Base-by-base conservation (phyloP, 768 basidiomycete species). In the Lactarius akahatsu region DNA sequence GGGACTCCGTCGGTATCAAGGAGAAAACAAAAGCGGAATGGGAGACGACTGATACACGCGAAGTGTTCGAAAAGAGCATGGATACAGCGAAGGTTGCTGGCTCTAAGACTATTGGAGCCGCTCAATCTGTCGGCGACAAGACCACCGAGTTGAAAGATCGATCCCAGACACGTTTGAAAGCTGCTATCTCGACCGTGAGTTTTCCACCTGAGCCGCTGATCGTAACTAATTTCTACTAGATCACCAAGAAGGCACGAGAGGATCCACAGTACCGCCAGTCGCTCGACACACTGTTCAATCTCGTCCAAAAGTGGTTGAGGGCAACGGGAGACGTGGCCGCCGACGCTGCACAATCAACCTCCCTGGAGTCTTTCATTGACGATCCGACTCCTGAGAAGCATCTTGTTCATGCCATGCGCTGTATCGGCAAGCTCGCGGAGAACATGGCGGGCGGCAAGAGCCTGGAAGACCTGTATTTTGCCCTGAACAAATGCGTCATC, bases 311-410 rank as follows among this genome's bases (percentile, higher is more conserved):
- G 65, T 87, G 89, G 74, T 71, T 89, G 38, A 78, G 83, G 64
- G 75, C 77, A 45, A 78, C 82, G 0, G 77, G 87, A 40, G 83
- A 87, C 57, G 77, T 80, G 0, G 82, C 82, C 0, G 76, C 82
- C 2, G 79, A 78, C 59, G 75, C 80, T 50, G 79, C 82, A 63
- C 73, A 79, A 50, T 70, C 74, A 1, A 76, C 80, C 30, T 82
- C 83, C 0, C 78, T 91, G 41, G 79, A 82, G 16, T 79, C 79
- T 2, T 82, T 90, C 72, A 79, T 90, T 62, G 73, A 82, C 10
- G 89, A 91, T 59, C 82, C 86, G 20, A 85, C 87, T 0, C 79
- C 82, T 4, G 87, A 86, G 59, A 82, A 89, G 72, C 86, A 89
- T 68, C 73, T 89, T 32, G 77, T 82, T 56, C 79, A 80, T 45